Evolutionary conservation across 257 asterid species (phyloP), one percentile per base, ranked within the genome.

Genomic region (Solanum clarkiae): DNA sequence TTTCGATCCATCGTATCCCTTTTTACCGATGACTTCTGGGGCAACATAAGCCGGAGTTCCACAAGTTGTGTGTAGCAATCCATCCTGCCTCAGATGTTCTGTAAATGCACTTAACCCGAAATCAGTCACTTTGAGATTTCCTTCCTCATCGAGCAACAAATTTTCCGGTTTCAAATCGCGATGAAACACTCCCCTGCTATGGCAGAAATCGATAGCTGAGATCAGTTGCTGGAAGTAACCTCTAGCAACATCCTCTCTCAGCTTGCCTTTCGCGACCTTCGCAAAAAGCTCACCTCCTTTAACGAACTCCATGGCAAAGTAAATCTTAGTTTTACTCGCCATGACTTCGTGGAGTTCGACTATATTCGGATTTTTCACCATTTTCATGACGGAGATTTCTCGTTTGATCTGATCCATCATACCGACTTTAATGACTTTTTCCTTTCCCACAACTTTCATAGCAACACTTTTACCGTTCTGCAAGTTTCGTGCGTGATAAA

Each of bases 351-450:
- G 88, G 29, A 92, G 89, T 60, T 92, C 88, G 0, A 92, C 95
- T 10, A 92, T 91, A 32, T 92, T 91, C 0, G 92, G 93, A 36
- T 92, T 93, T 26, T 88, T 83, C 68, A 92, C 90, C 95, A 92
- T 92, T 70, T 90, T 91, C 95, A 92, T 92, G 1, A 90, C 88
- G 0, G 91, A 90, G 59, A 92, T 92, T 81, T 92, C 95, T 0
- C 95, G 88, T 72, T 92, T 92, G 82, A 92, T 89, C 80, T 92
- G 95, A 63, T 92, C 95, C 93, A 87, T 91, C 93, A 92, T 91
- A n/a, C 93, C 93, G 0, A 90, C 92, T 68, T 75, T 87, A 22
- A 90, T 88, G 56, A 92, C 93, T 42, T 92, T 92, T 77, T 92
- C 95, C 69, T 92, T 92, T 4, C 89, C 91, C 1, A 92, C 92